Conservation (phyloP, 345 rosid species). For the Corchorus capsularis region DNA sequence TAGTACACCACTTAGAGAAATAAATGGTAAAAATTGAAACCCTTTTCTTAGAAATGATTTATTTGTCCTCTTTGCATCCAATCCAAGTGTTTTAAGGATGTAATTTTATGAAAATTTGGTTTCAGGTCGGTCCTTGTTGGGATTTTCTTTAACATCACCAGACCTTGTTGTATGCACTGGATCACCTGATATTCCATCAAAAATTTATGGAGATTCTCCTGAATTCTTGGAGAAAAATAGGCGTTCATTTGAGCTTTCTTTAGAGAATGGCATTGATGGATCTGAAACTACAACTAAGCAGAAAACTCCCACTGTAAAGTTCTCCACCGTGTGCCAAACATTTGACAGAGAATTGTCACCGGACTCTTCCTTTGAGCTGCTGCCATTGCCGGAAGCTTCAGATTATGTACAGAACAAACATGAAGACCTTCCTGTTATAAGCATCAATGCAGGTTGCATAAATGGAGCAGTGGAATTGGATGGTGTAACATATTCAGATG, state of each 20-base stretch:
- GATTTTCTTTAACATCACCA: slow-evolving; percentile 68
- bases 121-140: slow-evolving; percentile 63
- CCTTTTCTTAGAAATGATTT: neutral
- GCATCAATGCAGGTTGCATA: slow-evolving; percentile 50
- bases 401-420: slow-evolving; percentile 19
- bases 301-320: slow-evolving; percentile 56
- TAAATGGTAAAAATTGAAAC: slow-evolving; percentile 21
- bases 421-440: slow-evolving; percentile 27
- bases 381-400: slow-evolving; percentile 35
- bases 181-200: slow-evolving; percentile 63
- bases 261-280: slow-evolving; percentile 69
- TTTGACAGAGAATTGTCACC: slow-evolving; percentile 61
- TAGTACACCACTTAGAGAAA: slow-evolving; percentile 16
- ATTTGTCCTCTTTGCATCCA: neutral
- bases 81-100: neutral
- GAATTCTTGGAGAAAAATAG: slow-evolving; percentile 35
- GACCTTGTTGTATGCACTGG: slow-evolving; percentile 73
- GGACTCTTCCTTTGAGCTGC: slow-evolving; percentile 82
- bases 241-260: slow-evolving; percentile 65
- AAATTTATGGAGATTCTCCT: slow-evolving; percentile 45
- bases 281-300: slow-evolving; percentile 29
- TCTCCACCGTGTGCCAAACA: slow-evolving; percentile 63
- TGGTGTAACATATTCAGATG: slow-evolving; percentile 40
- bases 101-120: neutral
- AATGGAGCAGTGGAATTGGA: slow-evolving; percentile 30